Percentiles rank a stretch among this genome's conserved stretches.
These are phyloP conservation scores for Psidium friedrichsthalianum DNA, from an alignment of 345 rosid genomes.

Conservation along the genomic window DNA sequence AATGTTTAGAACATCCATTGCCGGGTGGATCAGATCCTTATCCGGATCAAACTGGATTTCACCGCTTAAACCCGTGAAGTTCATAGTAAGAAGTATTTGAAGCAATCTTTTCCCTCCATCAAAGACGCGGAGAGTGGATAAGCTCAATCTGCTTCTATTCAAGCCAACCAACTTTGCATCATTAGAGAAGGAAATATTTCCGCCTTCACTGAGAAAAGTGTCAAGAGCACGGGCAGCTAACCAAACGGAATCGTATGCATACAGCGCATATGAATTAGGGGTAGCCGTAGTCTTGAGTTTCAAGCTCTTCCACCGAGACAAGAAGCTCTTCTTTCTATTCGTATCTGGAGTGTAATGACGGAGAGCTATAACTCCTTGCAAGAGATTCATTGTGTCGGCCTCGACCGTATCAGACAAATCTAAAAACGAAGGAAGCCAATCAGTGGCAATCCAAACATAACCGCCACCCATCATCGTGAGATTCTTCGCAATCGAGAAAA, in stretches of 20 bases:
- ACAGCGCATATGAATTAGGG: conserved; percentile 69
- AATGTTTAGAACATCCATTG: conserved; percentile 67
- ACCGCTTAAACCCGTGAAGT: conserved; percentile 71
- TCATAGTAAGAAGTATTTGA: conserved; percentile 37
- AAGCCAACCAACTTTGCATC: conserved; percentile 40
- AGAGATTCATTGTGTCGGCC: conserved; percentile 34
- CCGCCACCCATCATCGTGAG: conserved; percentile 61
- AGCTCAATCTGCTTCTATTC: conserved; percentile 38
- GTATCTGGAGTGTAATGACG: conserved; percentile 78
- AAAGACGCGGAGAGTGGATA: conserved; percentile 49
- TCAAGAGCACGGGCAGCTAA: conserved; percentile 79
- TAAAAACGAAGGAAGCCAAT: conserved; percentile 78
- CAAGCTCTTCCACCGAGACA: conserved; percentile 42
- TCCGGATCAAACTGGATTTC: conserved; percentile 46
- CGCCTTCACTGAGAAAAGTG: conserved; percentile 42
- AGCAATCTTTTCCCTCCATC: conserved; percentile 65
- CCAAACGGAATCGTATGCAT: conserved; percentile 93
- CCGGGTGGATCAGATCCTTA: conserved; percentile 51
- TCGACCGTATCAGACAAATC: conserved; percentile 44
- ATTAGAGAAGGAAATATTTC: conserved; percentile 50
- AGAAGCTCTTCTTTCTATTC: conserved; percentile 29
- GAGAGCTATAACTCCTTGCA: conserved; percentile 83
- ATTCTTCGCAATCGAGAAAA: conserved; percentile 58
- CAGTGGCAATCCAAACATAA: conserved; percentile 94
- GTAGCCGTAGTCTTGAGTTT: conserved; percentile 22